Evolutionary conservation across 106 monocot genomes (phyloP), one percentile per base, ranked within the genome.

Genomic region (Dendrobium huoshanense): DNA sequence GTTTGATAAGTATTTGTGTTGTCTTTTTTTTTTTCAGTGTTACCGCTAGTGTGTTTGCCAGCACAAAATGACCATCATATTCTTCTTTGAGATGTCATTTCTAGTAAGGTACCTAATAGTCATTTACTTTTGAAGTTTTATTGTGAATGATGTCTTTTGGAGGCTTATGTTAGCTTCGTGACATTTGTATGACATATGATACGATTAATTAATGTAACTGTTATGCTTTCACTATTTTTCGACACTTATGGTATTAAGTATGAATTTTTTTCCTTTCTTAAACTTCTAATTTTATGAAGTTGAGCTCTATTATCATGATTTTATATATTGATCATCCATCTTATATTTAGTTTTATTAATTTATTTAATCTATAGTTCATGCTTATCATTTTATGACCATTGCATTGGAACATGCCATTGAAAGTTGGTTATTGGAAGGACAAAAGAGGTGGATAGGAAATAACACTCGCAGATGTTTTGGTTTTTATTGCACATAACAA

Each of bases 141-240:
- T 78, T 6, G 20, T 77, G 19, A 40, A 47, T 19, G 15, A 70
- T 31, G 10, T 27, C 27, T 49, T 77, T 29, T 82, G 18, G 33
- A 20, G 51, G 7, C 29, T 70, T 42, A 41, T 80, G 79, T 64
- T 80, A 99, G 93, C 84, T 99, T 68, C 88, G 99, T 8, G 93
- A 93, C 80, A 95, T 93, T 17, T 99, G 95, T 73, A 87, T 95
- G n/a, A 95, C 99, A 17, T 99, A 95, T 80, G 91, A 99, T 93
- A 88, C 88, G 11, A 89, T 99, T 91, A 95, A 99, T 84, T 95
- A 99, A 83, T 27, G 93, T 99, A 77, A 85, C 95, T 9, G 93
- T 95, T 70, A 95, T 95, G 37, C 82, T 95, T 78, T 99, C 95
- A 37, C 78, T 99, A 37, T 88, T 91, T 67, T 99, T 99, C 86